Percentiles rank a stretch among this genome's conserved stretches.
Evolutionary conservation across 2,329 filamentous ascomycete genomes (phyloP).

Genomic region (Camillea tinctor): DNA sequence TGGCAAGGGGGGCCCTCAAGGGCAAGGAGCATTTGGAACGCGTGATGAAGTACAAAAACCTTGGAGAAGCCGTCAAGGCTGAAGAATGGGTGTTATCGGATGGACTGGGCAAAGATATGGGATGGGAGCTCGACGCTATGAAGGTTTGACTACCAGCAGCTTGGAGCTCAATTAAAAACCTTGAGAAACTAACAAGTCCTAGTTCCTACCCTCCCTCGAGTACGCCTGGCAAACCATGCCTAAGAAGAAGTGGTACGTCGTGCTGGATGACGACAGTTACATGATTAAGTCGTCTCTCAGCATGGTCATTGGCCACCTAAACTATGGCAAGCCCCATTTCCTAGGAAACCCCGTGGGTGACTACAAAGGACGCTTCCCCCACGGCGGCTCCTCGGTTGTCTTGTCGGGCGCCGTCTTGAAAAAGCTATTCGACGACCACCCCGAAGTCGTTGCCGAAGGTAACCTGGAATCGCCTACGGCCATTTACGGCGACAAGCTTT

Average conservation of each 20-base stretch:
- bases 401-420: conserved; percentile 51
- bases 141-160: conserved; percentile 26
- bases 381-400: conserved; percentile 55
- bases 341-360: conserved; percentile 58
- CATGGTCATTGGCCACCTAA: conserved; percentile 48
- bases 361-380: conserved; percentile 54
- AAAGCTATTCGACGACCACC: conserved; percentile 42
- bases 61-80: conserved; percentile 32
- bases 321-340: conserved; percentile 47
- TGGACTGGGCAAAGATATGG: conserved; percentile 30
- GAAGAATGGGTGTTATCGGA: conserved; percentile 34
- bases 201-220: conserved; percentile 57
- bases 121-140: conserved; percentile 37
- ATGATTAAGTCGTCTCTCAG: conserved; percentile 49
- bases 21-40: conserved; percentile 30
- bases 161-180: neutral
- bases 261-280: conserved; percentile 59
- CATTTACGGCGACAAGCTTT: conserved; percentile 53
- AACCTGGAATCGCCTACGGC: conserved; percentile 50
- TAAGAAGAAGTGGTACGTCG: conserved; percentile 58
- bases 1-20: conserved; percentile 28
- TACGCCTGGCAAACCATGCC: conserved; percentile 50
- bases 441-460: conserved; percentile 42
- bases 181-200: conserved; percentile 9
- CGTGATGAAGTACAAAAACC: conserved; percentile 31